Percentiles rank a stretch among this genome's conserved stretches.
These are phyloP conservation scores for Cryptosporidium bovis DNA, from an alignment of 169 alveolate genomes.

Conservation along the genomic window DNA sequence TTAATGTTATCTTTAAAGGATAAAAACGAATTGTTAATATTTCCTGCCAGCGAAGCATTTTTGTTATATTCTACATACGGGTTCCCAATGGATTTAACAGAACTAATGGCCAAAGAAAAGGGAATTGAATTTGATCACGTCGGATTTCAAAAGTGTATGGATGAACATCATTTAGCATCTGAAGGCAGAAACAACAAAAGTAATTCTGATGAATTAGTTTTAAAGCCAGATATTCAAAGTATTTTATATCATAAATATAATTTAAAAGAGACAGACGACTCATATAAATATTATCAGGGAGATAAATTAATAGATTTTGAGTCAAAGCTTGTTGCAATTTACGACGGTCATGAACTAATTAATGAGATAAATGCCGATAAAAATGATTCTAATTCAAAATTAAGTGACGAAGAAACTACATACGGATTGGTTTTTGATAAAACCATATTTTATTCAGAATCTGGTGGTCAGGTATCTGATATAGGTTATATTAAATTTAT, in stretches of 20 bases:
- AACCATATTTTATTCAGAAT: constrained; percentile 90
- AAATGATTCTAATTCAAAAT: neutral
- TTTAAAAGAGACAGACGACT: constrained; percentile 54
- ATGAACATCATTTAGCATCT: constrained; percentile 84
- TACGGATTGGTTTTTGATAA: constrained; percentile 84
- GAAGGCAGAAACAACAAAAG: constrained; percentile 78
- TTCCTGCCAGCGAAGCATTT: constrained; percentile 88
- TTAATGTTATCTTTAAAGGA: neutral
- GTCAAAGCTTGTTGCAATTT: constrained; percentile 56
- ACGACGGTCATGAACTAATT: constrained; percentile 69
- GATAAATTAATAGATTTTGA: neutral
- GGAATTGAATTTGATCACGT: constrained; percentile 82
- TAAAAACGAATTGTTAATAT: constrained; percentile 57
- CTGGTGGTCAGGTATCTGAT: constrained; percentile 82
- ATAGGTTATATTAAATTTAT: constrained; percentile 70
- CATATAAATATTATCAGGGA: constrained; percentile 7
- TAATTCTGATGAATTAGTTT: neutral
- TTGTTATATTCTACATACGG: constrained; percentile 91
- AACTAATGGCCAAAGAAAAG: constrained; percentile 91
- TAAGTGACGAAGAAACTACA: neutral
- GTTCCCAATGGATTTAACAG: constrained; percentile 92
- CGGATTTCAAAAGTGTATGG: constrained; percentile 85
- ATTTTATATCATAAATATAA: constrained; percentile 5
- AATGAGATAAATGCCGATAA: constrained; percentile 14
- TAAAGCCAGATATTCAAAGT: constrained; percentile 62